Evolutionary conservation across 768 basidiomycete species (phyloP).

Genomic region (Hygrocybe punicea): DNA sequence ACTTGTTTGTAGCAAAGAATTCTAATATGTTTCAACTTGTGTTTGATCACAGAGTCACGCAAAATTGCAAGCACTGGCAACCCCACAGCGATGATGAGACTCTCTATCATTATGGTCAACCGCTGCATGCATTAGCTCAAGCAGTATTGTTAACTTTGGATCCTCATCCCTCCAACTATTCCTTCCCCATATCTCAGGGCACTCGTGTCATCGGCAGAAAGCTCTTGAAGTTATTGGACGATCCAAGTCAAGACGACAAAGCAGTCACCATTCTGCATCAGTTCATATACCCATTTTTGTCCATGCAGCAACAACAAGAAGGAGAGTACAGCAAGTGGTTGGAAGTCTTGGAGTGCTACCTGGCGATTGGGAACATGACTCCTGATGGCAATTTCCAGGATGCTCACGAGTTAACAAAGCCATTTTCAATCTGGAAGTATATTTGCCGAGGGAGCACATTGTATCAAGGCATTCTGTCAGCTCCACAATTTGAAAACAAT

Average conservation of each 20-base stretch:
- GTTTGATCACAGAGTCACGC: background rate
- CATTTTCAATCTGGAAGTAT: slow-evolving; percentile 1
- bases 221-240: background rate
- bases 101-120: background rate
- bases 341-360: slow-evolving; percentile 1
- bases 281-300: background rate
- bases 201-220: background rate
- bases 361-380: background rate
- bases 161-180: background rate
- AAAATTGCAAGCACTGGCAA: background rate
- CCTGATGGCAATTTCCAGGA: background rate
- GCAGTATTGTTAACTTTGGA: background rate
- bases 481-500: background rate
- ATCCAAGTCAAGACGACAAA: background rate
- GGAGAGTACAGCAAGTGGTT: slow-evolving; percentile 3
- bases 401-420: background rate
- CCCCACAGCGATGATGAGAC: background rate
- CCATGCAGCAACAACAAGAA: background rate
- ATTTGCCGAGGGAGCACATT: background rate
- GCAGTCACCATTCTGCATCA: background rate
- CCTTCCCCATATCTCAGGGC: background rate
- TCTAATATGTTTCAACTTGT: too few species aligned
- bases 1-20: too few species aligned
- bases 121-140: background rate
- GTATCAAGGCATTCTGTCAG: background rate